A percentile compares a stretch with the other conserved stretches of the same genome.
phyloP scores from a whole-genome alignment of 2,329 filamentous ascomycete genomes.

The Colletotrichum sp. region DNA sequence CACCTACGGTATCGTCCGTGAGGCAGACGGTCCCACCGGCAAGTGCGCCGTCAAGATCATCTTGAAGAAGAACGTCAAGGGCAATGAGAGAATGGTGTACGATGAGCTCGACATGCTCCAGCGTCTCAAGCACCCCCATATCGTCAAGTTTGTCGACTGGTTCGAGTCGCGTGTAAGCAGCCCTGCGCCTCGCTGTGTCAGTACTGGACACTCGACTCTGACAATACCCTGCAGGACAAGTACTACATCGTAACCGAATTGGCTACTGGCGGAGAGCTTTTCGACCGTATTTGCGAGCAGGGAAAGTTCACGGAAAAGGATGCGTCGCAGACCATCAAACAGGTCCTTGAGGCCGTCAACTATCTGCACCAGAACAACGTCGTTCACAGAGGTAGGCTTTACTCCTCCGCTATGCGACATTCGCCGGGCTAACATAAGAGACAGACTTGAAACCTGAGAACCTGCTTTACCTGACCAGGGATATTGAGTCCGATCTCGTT shows the following conservation, averaged over 20 bases:
- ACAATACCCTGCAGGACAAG: constrained; percentile 73
- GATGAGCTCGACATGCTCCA: constrained; percentile 96
- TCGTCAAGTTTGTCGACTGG: constrained; percentile 98
- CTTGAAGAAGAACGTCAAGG: constrained; percentile 98
- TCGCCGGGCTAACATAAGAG: constrained; percentile 8
- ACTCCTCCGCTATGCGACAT: background rate
- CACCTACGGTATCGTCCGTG: constrained; percentile 97
- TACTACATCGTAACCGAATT: constrained; percentile 99
- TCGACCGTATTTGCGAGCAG: constrained; percentile 97
- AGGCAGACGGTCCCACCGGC: constrained; percentile 83
- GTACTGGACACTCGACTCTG: background rate
- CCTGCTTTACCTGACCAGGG: constrained; percentile 86
- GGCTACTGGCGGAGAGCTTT: constrained; percentile 93
- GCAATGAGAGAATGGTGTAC: constrained; percentile 98
- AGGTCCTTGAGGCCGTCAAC: constrained; percentile 90
- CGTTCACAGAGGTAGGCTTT: constrained; percentile 81
- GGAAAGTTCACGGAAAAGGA: constrained; percentile 99
- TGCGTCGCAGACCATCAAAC: constrained; percentile 91
- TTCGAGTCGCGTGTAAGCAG: constrained; percentile 89
- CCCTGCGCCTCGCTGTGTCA: background rate
- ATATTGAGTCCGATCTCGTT: constrained; percentile 81
- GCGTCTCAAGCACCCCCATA: constrained; percentile 88
- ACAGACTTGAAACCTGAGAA: constrained; percentile 98
- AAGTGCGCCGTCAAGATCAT: constrained; percentile 99
- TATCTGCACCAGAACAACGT: constrained; percentile 95